These are phyloP conservation scores for Yamadazyma phyllophila DNA, from an alignment of 805 yeast species.

Conservation along the genomic window DNA sequence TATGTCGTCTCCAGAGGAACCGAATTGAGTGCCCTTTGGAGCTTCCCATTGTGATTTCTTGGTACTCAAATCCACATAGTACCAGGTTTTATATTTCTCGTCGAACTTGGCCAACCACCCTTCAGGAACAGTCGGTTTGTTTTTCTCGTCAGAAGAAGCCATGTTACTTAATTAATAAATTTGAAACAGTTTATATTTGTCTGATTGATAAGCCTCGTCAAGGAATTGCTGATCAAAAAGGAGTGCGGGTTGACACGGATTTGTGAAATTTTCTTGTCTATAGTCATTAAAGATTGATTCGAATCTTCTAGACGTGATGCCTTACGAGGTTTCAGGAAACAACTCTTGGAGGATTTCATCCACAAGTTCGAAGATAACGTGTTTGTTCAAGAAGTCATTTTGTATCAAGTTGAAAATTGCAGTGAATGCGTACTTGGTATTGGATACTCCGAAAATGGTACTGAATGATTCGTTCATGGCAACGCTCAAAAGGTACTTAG, in stretches of 20 bases:
- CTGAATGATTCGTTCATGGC: conserved; percentile 65
- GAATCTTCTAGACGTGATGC: background rate
- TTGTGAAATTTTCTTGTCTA: background rate
- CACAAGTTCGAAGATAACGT: conserved; percentile 55
- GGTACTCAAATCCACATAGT: conserved; percentile 70
- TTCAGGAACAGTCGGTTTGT: conserved; percentile 54
- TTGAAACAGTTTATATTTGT: background rate
- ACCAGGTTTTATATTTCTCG: conserved; percentile 69
- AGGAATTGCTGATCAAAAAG: conserved; percentile 2
- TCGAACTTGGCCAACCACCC: conserved; percentile 79
- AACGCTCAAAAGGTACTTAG: conserved; percentile 52
- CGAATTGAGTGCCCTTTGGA: conserved; percentile 52
- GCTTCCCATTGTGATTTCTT: conserved; percentile 90
- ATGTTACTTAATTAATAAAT: background rate
- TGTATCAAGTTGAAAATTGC: conserved; percentile 67
- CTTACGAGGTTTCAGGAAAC: conserved; percentile 27
- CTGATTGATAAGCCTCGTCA: conserved; percentile 8
- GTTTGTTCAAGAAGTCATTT: conserved; percentile 66
- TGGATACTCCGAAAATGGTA: conserved; percentile 67
- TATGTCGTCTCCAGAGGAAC: conserved; percentile 22
- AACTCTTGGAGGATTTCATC: conserved; percentile 55
- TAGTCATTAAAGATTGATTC: too few species aligned
- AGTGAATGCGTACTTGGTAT: conserved; percentile 60
- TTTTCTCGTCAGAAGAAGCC: conserved; percentile 20
- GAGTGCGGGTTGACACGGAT: background rate